Evolutionary conservation across 2,329 filamentous ascomycete genomes (phyloP), one percentile per base, ranked within the genome.

Genomic region (Talaromyces sp.): DNA sequence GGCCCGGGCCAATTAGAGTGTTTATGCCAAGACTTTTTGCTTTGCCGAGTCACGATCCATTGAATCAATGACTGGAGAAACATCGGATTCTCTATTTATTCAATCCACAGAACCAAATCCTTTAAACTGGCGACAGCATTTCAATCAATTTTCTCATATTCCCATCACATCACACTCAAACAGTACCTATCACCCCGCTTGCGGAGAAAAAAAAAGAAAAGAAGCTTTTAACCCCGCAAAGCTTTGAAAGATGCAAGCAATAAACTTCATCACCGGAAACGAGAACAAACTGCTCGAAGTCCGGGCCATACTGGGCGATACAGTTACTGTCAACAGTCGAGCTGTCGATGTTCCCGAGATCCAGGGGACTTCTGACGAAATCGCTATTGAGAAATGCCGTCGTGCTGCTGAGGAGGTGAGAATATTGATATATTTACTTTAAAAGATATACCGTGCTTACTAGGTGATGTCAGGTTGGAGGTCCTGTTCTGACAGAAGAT

Each of bases 191-290:
- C 32, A 36, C 2, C n/a, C 36, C 36, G 36, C 36, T 39, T n/a
- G 36, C n/a, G 36, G 11, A 25, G 22, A n/a, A 39, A 36, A 28
- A 19, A 32, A 52, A n/a, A 44, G 9, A 28, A 30, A 51, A 11
- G 58, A 42, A 54, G 13, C 8, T 19, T 4, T 9, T 9, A 47
- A 47, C 44, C 44, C 44, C 44, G 44, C 44, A 44, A 44, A 7
- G 7, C 42, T 22, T 22, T 22, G 22, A 47, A 60, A 28, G 55
- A 83, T 83, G 66, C 77, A 81, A 65, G 72, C 71, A 19, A 80
- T 99, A 66, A 93, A 96, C 78, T 99, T 99, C 81, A 96, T 99
- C 73, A 98, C 93, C 1, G 90, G 93, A 76, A 99, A 99, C 78
- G 87, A 88, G 71, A 96, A 96, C 81, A 99, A 99, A 80, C 84